Base-by-base conservation (phyloP, 306 rosid species). In the Trifolium dubium region DNA sequence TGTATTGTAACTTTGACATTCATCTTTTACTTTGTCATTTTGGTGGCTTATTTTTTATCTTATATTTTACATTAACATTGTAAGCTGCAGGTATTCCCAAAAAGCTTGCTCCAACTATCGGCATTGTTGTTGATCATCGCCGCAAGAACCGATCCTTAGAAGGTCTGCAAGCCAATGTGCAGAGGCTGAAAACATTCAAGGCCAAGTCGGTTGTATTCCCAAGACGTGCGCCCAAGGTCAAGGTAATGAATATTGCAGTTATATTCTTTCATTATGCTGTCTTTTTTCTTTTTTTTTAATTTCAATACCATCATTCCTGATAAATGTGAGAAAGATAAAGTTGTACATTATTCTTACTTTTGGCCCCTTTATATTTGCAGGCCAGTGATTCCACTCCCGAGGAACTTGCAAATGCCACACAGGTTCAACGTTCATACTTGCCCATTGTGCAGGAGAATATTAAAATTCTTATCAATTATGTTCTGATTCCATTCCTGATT, bases 61-160 rank as follows among this genome's bases (percentile, higher is more conserved):
- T 56, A 5, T 29, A 1, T 13, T 30, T 29, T 41, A 28, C n/a
- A 5, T 28, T 13, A 23, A 23, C 23, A 23, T 1, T 23, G 17
- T 72, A 91, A 93, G 90, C 90, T 17, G 89, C 90, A n/a, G 94
- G 92, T 9, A 81, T 91, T 64, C 93, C 93, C 43, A 84, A 83
- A 64, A 88, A 84, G 40, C 90, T 85, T 63, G 97, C 94, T 3
- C 83, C 85, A 18, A 88, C 97, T 2, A 81, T 91, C 2, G 94
- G 97, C 11, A 87, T 90, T 12, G 58, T 89, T 7, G 86, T 87
- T 54, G 97, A 91, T 72, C 97, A 91, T 72, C 92, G 90, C 46
- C 81, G 91, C 7, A 84, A 39, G 79, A 90, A 85, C 47, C 81
- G 80, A 3, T 90, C 92, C 29, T 78, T 88, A 59, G 91, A 90